Evolutionary conservation across 2,329 filamentous ascomycete genomes (phyloP), one percentile per base, ranked within the genome.

Genomic region (Monosporascus sp.): DNA sequence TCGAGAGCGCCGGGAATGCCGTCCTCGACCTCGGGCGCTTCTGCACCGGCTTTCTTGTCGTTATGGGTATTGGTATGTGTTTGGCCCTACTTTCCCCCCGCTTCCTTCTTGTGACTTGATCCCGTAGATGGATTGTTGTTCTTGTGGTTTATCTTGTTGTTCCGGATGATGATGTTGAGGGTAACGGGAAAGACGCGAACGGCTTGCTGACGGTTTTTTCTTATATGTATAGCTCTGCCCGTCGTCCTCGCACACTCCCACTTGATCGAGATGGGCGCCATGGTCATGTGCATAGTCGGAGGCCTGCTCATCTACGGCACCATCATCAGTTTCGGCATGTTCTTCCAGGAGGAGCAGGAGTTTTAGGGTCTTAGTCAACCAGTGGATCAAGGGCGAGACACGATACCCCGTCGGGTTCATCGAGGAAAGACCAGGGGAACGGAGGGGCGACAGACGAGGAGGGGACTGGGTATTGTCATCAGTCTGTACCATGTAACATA

Each of bases 321-420:
- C 48, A 97, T 99, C 69, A 95, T 99, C 74, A 94, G 89, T 75
- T 99, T 99, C 72, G 87, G 89, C 60, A 89, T 97, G 85, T 99
- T 97, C 77, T 99, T 99, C 79, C 88, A 93, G 70, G 92, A 97
- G 73, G 91, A 97, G 70, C 89, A 96, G 68, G 94, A 97, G 64
- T 99, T 97, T 71, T 97, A 74, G 50, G 20, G 15, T n/a, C 15
- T 25, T 14, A 35, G 14, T 35, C 9, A 5, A 35, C 31, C 17
- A 39, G 8, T 14, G 38, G 11, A 39, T 17, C 17, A 17, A 39
- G 18, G 17, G 17, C 6, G 5, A 39, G 38, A 9, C 18, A 18
- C 38, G 38, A 39, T 35, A 35, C 11, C 31, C 31, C 31, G 31
- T 35, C 9, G 31, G 11, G 31, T 35, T 31, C 11, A 5, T 14